A percentile compares a stretch with the other conserved stretches of the same genome.
Conservation (phyloP, 441 rosid species). For the Sinapis alba region DNA sequence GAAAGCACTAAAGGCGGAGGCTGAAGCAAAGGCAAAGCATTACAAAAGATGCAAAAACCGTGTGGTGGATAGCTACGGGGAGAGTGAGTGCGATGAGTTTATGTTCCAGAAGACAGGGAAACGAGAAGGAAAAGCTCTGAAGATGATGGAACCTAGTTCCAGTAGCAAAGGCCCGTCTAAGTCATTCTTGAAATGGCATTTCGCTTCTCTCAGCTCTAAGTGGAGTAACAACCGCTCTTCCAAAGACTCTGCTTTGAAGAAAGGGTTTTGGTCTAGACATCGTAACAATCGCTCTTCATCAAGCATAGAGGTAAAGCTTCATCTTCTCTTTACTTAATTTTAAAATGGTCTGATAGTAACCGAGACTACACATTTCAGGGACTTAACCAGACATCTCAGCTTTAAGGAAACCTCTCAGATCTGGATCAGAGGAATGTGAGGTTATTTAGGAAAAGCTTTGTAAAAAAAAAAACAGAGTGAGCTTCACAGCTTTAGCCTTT, state of each 20-base stretch:
- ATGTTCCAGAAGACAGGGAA: conserved; percentile 39
- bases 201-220: conserved; percentile 61
- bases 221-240: conserved; percentile 59
- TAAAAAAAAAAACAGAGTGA: neutral
- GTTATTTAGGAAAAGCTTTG: neutral
- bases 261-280: conserved; percentile 75
- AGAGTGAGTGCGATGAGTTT: conserved; percentile 61
- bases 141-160: conserved; percentile 58
- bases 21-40: conserved; percentile 59
- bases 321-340: neutral
- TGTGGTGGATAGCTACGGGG: conserved; percentile 61
- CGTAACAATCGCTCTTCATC: conserved; percentile 51
- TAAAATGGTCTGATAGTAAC: neutral
- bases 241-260: conserved; percentile 60
- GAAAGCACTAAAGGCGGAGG: conserved; percentile 65
- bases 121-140: conserved; percentile 46
- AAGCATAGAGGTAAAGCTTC: conserved; percentile 21
- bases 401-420: neutral
- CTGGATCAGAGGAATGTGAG: neutral
- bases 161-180: conserved; percentile 60
- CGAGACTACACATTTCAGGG: neutral
- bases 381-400: neutral
- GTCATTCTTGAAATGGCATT: conserved; percentile 75
- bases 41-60: conserved; percentile 74
- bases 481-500: neutral